A percentile compares a stretch with the other conserved stretches of the same genome.
Conservation (phyloP, 2,329 filamentous ascomycete genomes). For the Neonectria sp. region DNA sequence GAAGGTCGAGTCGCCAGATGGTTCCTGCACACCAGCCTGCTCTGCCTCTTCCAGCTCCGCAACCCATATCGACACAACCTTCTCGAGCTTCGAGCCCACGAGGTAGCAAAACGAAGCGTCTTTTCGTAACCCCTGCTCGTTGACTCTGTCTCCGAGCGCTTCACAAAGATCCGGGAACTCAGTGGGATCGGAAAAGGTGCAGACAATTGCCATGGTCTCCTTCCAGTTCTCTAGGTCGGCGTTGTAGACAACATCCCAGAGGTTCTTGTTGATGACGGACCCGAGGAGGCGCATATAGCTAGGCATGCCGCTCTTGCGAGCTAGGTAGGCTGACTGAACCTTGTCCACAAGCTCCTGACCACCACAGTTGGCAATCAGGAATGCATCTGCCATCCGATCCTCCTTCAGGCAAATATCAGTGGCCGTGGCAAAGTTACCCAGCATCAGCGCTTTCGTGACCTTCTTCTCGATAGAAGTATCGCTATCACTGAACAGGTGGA, state of each 20-base stretch:
- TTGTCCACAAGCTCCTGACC: constrained; percentile 95
- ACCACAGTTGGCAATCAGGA: constrained; percentile 97
- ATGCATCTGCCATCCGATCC: constrained; percentile 93
- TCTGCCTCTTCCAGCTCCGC: constrained; percentile 90
- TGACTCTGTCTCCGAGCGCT: constrained; percentile 90
- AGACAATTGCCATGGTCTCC: constrained; percentile 95
- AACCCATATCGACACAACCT: constrained; percentile 96
- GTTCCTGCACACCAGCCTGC: constrained; percentile 78
- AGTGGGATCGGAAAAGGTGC: constrained; percentile 91
- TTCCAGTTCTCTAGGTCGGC: constrained; percentile 95
- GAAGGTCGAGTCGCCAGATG: constrained; percentile 83
- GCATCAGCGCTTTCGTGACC: constrained; percentile 89
- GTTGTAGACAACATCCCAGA: constrained; percentile 99
- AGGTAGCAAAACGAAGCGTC: constrained; percentile 98
- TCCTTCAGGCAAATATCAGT: constrained; percentile 91
- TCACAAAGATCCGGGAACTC: constrained; percentile 98
- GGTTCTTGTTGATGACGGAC: constrained; percentile 94
- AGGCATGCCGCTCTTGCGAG: constrained; percentile 84
- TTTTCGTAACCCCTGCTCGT: constrained; percentile 83
- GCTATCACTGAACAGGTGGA: constrained; percentile 88
- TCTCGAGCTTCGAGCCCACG: constrained; percentile 95
- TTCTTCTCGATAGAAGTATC: constrained; percentile 88
- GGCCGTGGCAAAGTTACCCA: constrained; percentile 92
- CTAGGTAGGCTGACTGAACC: constrained; percentile 91
- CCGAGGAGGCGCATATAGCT: constrained; percentile 93